phyloP scores from a whole-genome alignment of 306 rosid species.

The Benincasa hispida region DNA sequence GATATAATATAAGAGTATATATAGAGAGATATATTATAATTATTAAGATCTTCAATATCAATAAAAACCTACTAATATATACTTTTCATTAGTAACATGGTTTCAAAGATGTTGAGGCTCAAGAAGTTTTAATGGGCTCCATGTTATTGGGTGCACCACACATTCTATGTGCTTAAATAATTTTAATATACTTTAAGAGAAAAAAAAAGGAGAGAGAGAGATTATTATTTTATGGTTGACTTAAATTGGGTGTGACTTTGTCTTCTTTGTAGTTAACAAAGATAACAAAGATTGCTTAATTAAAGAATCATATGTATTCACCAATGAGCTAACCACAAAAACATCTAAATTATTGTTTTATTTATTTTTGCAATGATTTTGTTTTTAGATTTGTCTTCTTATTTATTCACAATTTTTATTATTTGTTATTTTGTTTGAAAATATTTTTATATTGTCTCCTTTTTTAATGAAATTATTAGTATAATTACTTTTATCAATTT shows the following conservation, averaged over 20 bases:
- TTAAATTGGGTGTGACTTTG: not conserved
- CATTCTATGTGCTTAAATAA: not conserved
- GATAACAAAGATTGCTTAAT: not conserved
- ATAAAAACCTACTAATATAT: constrained; percentile 1
- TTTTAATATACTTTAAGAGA: not conserved
- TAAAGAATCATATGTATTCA: not conserved
- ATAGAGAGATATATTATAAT: too few relatives aligned
- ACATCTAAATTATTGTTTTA: not conserved
- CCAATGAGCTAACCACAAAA: not conserved
- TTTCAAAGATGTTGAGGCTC: constrained; percentile 19
- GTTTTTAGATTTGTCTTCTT: not conserved
- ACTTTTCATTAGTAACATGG: constrained; percentile 16
- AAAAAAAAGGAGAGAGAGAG: not conserved
- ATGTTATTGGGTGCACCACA: constrained; percentile 30
- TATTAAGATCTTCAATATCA: constrained; percentile 18
- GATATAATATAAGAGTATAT: not conserved
- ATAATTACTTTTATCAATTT: too few relatives aligned
- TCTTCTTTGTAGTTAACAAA: not conserved
- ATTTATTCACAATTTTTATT: not conserved
- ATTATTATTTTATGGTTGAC: constrained; percentile 8
- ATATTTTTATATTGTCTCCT: too few relatives aligned
- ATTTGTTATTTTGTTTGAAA: not conserved
- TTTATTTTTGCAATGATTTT: not conserved
- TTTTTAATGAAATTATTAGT: not conserved
- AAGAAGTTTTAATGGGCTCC: constrained; percentile 30